phyloP scores from a whole-genome alignment of 768 basidiomycete genomes.

The Amanita rubescens region DNA sequence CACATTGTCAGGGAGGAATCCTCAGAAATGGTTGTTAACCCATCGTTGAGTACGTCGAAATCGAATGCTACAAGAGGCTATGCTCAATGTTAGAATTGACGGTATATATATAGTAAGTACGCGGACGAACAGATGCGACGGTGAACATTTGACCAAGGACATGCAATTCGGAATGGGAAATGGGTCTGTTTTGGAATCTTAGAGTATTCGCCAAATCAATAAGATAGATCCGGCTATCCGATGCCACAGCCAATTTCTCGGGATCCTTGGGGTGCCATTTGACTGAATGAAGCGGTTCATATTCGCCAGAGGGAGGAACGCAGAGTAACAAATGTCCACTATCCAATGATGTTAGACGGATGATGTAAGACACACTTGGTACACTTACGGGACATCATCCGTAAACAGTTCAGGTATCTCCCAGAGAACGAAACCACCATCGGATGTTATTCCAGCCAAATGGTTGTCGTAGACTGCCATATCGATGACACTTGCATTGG shows the following conservation, averaged over 20 bases:
- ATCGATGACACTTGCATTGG: constrained; percentile 61
- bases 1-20: constrained; percentile 78
- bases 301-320: constrained; percentile 50
- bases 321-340: constrained; percentile 68
- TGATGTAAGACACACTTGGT: constrained; percentile 4
- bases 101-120: background rate
- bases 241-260: constrained; percentile 78
- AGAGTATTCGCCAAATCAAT: constrained; percentile 64
- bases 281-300: constrained; percentile 68
- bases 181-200: constrained; percentile 54
- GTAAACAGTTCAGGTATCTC: constrained; percentile 77
- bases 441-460: constrained; percentile 79
- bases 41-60: constrained; percentile 71
- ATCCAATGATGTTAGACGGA: background rate
- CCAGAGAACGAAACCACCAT: constrained; percentile 88
- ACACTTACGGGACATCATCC: constrained; percentile 77
- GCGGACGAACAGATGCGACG: constrained; percentile 55
- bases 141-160: constrained; percentile 63
- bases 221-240: constrained; percentile 66
- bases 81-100: constrained; percentile 6
- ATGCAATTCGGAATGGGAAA: constrained; percentile 61
- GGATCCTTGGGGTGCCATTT: constrained; percentile 86
- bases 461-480: constrained; percentile 83
- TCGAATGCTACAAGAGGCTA: constrained; percentile 81
- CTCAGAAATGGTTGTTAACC: constrained; percentile 74